These are phyloP conservation scores for Dendrothele bispora DNA, from an alignment of 768 basidiomycete species.

Conservation along the genomic window DNA sequence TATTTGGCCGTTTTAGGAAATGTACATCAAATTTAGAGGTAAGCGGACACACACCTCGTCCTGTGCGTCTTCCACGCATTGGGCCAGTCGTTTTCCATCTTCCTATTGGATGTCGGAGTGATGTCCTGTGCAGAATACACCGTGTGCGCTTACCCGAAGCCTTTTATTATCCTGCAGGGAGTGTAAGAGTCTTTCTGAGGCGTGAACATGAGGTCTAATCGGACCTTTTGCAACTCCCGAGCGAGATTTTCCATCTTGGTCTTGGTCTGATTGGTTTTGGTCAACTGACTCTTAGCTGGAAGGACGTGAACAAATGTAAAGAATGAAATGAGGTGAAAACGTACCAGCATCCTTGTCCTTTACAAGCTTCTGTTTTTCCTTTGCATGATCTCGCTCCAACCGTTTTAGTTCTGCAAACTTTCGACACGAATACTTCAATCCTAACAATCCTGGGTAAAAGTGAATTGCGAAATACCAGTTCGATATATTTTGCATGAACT, in stretches of 20 bases:
- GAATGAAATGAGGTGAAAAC: slow-evolving; percentile 10
- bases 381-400: slow-evolving; percentile 84
- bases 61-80: slow-evolving; percentile 83
- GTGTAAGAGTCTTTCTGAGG: slow-evolving; percentile 2
- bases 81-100: slow-evolving; percentile 77
- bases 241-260: slow-evolving; percentile 89
- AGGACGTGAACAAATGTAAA: slow-evolving; percentile 10
- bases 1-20: slow-evolving; percentile 5
- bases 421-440: too few relatives aligned
- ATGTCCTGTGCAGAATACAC: neutral
- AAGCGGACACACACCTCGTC: slow-evolving; percentile 59
- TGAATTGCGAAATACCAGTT: slow-evolving; percentile 59
- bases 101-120: slow-evolving; percentile 51
- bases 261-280: slow-evolving; percentile 87
- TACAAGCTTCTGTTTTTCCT: slow-evolving; percentile 87
- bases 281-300: slow-evolving; percentile 79
- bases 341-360: slow-evolving; percentile 91
- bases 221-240: slow-evolving; percentile 85
- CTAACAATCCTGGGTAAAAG: too few relatives aligned
- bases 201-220: slow-evolving; percentile 8
- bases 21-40: slow-evolving; percentile 1
- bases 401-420: slow-evolving; percentile 90
- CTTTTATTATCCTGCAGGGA: slow-evolving; percentile 79
- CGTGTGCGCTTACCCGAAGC: slow-evolving; percentile 59
- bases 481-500: slow-evolving; percentile 85